phyloP scores from a whole-genome alignment of 208 protist species.

The Leptomonas seymouri region DNA sequence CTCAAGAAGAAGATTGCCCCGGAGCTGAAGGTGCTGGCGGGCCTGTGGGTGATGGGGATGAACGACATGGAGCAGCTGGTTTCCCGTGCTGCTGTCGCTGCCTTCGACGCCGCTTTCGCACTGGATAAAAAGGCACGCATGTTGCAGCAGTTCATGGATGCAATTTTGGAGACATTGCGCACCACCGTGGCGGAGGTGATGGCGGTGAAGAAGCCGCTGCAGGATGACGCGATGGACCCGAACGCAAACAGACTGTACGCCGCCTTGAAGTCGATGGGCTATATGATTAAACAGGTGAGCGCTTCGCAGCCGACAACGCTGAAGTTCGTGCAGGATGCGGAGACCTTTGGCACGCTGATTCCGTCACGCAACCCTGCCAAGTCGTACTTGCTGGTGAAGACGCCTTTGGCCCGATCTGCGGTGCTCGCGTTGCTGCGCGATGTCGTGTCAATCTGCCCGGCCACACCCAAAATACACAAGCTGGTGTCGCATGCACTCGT shows the following conservation, averaged over 20 bases:
- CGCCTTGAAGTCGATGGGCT: constrained; percentile 69
- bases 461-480: constrained; percentile 56
- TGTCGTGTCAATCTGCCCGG: constrained; percentile 64
- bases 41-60: constrained; percentile 82
- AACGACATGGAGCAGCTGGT: constrained; percentile 78
- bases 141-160: constrained; percentile 63
- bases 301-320: constrained; percentile 57
- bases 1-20: constrained; percentile 49
- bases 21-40: constrained; percentile 54
- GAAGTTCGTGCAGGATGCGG: constrained; percentile 58
- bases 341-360: constrained; percentile 45
- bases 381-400: constrained; percentile 51
- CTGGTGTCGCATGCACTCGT: constrained; percentile 57
- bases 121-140: constrained; percentile 62
- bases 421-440: constrained; percentile 79
- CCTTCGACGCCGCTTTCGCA: constrained; percentile 68
- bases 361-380: constrained; percentile 34
- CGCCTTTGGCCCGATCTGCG: constrained; percentile 72
- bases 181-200: constrained; percentile 47
- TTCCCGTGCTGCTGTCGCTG: constrained; percentile 45
- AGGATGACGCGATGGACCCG: constrained; percentile 70
- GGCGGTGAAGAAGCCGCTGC: constrained; percentile 46
- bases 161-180: constrained; percentile 48
- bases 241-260: constrained; percentile 70
- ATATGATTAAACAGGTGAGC: constrained; percentile 80